A percentile compares a stretch with the other conserved stretches of the same genome.
Conservation (phyloP, 2,329 filamentous ascomycete genomes). For the Fusarium sp. region DNA sequence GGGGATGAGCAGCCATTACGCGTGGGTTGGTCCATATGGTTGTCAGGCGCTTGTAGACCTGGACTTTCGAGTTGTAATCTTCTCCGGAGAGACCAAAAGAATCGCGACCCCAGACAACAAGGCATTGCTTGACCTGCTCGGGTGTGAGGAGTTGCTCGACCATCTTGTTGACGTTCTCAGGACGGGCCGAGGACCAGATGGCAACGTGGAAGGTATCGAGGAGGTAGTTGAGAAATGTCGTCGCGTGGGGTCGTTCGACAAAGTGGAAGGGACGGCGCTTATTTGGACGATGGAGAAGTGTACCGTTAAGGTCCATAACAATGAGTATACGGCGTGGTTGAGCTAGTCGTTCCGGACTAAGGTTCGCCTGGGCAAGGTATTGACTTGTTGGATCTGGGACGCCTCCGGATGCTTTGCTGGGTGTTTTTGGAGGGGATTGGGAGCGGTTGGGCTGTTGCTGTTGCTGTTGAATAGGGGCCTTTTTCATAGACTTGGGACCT, state of each 20-base stretch:
- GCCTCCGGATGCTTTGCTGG: slow-evolving; percentile 64
- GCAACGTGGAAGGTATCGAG: slow-evolving; percentile 82
- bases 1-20: slow-evolving; percentile 62
- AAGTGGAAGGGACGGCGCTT: slow-evolving; percentile 65
- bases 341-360: slow-evolving; percentile 57
- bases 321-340: slow-evolving; percentile 77
- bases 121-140: slow-evolving; percentile 66
- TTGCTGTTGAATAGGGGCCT: slow-evolving; percentile 1
- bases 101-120: slow-evolving; percentile 84
- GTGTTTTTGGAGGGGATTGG: slow-evolving; percentile 32
- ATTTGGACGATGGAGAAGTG: slow-evolving; percentile 79
- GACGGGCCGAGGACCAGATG: slow-evolving; percentile 90
- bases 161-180: slow-evolving; percentile 78
- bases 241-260: slow-evolving; percentile 75
- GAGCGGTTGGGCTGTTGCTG: slow-evolving; percentile 10
- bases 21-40: slow-evolving; percentile 73
- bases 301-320: slow-evolving; percentile 94
- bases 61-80: slow-evolving; percentile 79
- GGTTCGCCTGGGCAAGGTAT: slow-evolving; percentile 71
- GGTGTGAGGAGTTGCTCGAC: slow-evolving; percentile 73
- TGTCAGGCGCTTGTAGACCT: slow-evolving; percentile 90
- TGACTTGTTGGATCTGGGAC: slow-evolving; percentile 70
- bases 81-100: slow-evolving; percentile 73
- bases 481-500: slow-evolving; percentile 12
- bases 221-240: slow-evolving; percentile 78